These are phyloP conservation scores for Erodium trifolium DNA, from an alignment of 441 rosid genomes.

Conservation along the genomic window DNA sequence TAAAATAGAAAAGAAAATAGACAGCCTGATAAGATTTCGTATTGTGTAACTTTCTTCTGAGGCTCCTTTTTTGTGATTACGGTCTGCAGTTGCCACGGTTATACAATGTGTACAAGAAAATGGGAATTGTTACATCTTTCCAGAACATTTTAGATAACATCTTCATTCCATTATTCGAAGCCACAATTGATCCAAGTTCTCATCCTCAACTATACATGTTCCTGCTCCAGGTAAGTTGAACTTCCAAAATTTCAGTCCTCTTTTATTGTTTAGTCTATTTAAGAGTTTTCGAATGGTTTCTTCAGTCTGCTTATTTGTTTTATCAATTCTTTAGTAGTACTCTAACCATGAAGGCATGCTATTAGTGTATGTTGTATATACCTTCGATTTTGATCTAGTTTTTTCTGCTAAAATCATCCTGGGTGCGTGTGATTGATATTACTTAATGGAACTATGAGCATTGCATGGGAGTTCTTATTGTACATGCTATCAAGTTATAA, in stretches of 20 bases:
- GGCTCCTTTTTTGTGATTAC: conserved; percentile 5
- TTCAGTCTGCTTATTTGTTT: neutral
- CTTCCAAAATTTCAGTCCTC: neutral
- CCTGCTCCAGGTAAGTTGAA: conserved; percentile 38
- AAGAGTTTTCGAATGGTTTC: neutral
- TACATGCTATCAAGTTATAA: conserved; percentile 1
- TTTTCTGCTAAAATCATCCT: neutral
- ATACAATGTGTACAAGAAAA: conserved; percentile 59
- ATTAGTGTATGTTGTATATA: neutral
- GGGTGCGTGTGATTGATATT: neutral
- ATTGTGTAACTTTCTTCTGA: neutral
- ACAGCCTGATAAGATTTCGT: neutral
- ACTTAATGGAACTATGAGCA: neutral
- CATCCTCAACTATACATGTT: conserved; percentile 70
- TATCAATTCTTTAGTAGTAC: neutral
- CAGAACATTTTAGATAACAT: conserved; percentile 70
- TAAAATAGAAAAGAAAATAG: neutral
- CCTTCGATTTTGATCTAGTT: neutral
- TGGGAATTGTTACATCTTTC: conserved; percentile 68
- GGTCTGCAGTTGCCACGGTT: conserved; percentile 57
- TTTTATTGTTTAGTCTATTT: neutral
- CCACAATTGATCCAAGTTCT: conserved; percentile 56
- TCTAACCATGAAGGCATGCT: neutral
- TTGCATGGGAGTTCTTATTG: neutral
- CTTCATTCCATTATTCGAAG: conserved; percentile 72